phyloP scores from a whole-genome alignment of 257 asterid species.

The Capsicum pubescens region DNA sequence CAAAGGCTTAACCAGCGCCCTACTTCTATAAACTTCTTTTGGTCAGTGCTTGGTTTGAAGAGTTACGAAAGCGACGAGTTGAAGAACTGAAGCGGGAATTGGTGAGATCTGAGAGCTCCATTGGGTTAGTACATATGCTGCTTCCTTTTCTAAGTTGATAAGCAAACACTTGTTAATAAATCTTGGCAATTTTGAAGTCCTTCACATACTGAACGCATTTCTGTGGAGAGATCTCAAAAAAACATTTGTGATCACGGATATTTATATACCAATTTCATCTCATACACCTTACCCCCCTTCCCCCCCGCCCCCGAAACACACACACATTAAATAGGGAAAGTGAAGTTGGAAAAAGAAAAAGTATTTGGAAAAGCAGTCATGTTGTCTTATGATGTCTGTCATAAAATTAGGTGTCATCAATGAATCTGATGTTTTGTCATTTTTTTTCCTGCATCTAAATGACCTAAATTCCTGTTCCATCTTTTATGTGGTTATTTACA shows the following conservation, averaged over 20 bases:
- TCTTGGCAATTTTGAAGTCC: not conserved
- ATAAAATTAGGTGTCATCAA: not conserved
- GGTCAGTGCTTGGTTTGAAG: constrained; percentile 85
- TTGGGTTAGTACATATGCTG: constrained; percentile 61
- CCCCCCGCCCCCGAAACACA: not conserved
- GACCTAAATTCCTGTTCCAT: not conserved
- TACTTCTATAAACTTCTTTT: constrained; percentile 25
- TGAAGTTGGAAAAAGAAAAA: not conserved
- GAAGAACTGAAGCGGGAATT: constrained; percentile 78
- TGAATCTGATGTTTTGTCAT: not conserved
- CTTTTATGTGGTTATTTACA: not conserved
- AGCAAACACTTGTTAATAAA: not conserved
- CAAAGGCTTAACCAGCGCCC: constrained; percentile 17
- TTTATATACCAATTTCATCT: too few species aligned
- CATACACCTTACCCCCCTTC: not conserved
- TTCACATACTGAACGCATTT: not conserved
- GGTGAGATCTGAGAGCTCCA: constrained; percentile 75
- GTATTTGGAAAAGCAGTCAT: not conserved
- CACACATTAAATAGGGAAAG: not conserved
- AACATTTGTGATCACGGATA: too few species aligned
- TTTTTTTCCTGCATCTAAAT: constrained; percentile 6
- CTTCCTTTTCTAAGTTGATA: constrained; percentile 1
- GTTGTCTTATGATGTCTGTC: not conserved
- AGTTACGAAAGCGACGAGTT: constrained; percentile 73
- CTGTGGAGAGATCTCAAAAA: too few species aligned